Conservation (phyloP, 176 grass and related monocot species). For the Raddia distichophylla region DNA sequence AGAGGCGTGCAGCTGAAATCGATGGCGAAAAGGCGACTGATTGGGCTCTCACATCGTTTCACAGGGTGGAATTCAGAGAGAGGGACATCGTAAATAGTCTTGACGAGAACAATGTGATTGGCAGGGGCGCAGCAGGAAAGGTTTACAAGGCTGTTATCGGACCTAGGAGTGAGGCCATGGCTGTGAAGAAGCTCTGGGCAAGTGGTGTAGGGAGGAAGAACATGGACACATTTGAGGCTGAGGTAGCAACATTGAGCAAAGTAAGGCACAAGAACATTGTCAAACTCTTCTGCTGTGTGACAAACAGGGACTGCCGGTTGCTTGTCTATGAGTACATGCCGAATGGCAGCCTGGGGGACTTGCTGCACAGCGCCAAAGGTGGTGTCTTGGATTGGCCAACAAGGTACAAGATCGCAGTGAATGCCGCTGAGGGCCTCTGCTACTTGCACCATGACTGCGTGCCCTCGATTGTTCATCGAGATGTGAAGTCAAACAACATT, state of each 20-base stretch:
- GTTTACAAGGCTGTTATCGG: slow-evolving; percentile 62
- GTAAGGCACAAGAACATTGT: slow-evolving; percentile 90
- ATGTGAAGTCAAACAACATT: slow-evolving; percentile 97
- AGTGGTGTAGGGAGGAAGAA: background rate
- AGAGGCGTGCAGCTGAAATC: background rate
- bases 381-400: slow-evolving; percentile 58
- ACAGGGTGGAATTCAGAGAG: slow-evolving; percentile 63
- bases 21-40: slow-evolving; percentile 11
- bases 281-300: slow-evolving; percentile 74
- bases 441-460: slow-evolving; percentile 90
- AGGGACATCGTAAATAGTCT: slow-evolving; percentile 57
- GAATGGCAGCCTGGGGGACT: slow-evolving; percentile 88
- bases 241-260: slow-evolving; percentile 64
- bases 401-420: slow-evolving; percentile 64
- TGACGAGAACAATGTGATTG: slow-evolving; percentile 61
- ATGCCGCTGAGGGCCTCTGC: slow-evolving; percentile 75
- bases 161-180: slow-evolving; percentile 46
- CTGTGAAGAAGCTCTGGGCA: slow-evolving; percentile 69
- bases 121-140: slow-evolving; percentile 55
- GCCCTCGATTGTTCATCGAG: slow-evolving; percentile 75
- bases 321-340: slow-evolving; percentile 95
- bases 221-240: slow-evolving; percentile 50
- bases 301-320: slow-evolving; percentile 41
- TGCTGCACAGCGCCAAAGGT: slow-evolving; percentile 60
- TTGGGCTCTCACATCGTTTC: slow-evolving; percentile 70